Percentiles rank a stretch among this genome's conserved stretches.
Conservation (phyloP, 2,329 filamentous ascomycete genomes). For the Talaromyces albobiverticillius region DNA sequence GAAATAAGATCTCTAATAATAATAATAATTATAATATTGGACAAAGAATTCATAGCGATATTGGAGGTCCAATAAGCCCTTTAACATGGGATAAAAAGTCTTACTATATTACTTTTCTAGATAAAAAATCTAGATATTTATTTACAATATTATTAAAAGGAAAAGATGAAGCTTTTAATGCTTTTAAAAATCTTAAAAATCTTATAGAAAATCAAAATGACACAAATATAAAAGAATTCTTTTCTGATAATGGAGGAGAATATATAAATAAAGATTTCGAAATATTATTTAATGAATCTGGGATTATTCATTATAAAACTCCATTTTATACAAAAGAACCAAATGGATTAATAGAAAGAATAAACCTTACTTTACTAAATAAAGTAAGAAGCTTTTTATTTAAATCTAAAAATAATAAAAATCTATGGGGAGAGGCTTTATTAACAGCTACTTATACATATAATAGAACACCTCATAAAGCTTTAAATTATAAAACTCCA, state of each 20-base stretch:
- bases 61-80: no score
- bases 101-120: neutral
- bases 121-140: neutral
- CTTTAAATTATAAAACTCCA: neutral
- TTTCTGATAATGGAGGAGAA: neutral
- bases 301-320: neutral
- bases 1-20: neutral
- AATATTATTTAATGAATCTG: constrained; percentile 3
- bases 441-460: neutral
- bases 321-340: constrained; percentile 3
- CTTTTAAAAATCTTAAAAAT: neutral
- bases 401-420: neutral
- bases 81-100: no score
- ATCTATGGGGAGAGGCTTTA: neutral
- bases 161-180: neutral
- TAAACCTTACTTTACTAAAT: neutral
- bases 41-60: no score
- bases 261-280: neutral
- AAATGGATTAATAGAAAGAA: constrained; percentile 1
- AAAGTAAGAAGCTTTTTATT: constrained; percentile 5
- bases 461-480: constrained; percentile 1
- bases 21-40: no score
- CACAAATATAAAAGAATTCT: neutral
- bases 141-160: neutral
- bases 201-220: neutral